Base-by-base conservation (phyloP, 2,329 filamentous ascomycete genomes). In the Zasmidium cellare region DNA sequence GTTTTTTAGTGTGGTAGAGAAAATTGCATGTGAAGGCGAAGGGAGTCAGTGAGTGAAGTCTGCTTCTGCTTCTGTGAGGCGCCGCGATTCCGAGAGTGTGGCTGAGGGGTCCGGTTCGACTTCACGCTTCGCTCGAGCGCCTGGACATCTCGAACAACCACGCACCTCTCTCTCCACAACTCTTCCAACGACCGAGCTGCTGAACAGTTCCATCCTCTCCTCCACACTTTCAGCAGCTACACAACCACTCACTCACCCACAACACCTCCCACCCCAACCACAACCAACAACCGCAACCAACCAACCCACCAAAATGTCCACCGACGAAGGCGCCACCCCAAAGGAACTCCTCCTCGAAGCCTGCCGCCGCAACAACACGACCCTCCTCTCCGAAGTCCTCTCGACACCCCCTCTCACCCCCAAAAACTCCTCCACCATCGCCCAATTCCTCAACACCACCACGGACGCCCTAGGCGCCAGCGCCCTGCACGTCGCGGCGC, bases 311-410 rank as follows among this genome's bases (percentile, higher is more conserved):
- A n/a, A n/a, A n/a, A n/a, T n/a, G n/a, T 14, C 11, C 35, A 59
- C 54, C 69, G 69, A 71, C 60, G 66, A 96, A 89, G 94, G 93
- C 73, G 93, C 93, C 67, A 90, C 90, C 59, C 85, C 87, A 48
- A 83, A 87, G 74, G 93, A 97, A 79, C 84, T 90, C 70, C 84
- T 97, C 68, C 86, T 97, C 76, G 93, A 96, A 80, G 91, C 94
- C 69, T 96, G 90, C 78, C 91, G 93, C 61, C 86, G 92, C 71
- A 93, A 97, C 82, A 97, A 97, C 77, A 87, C 87, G 66, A 88
- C 93, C 54, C 86, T 97, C 60, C 85, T 97, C 56, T 78, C 84
- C 67, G 88, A 94, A 69, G 83, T 92, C 57, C 82, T 97, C 65
- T 77, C 83, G 45, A 77, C 79, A 64, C 52, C 49, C 22, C 61